phyloP scores from a whole-genome alignment of 2,329 filamentous ascomycete species.

The Botryosphaeria agaves region DNA sequence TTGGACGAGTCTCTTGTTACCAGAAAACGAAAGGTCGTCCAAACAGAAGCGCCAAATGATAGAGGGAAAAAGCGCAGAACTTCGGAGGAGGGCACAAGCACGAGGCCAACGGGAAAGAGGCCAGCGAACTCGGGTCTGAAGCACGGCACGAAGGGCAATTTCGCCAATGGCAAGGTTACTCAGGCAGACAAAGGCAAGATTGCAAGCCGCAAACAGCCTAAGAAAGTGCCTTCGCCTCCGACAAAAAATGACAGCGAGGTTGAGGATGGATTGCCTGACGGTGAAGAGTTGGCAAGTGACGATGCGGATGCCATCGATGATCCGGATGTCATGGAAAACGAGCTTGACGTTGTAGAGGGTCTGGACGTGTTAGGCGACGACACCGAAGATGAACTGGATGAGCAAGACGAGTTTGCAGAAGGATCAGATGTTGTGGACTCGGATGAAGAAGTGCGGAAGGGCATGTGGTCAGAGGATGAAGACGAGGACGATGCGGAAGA shows the following conservation, averaged over 20 bases:
- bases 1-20: slow-evolving; percentile 61
- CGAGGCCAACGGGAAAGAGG: slow-evolving; percentile 11
- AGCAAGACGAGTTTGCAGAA: slow-evolving; percentile 22
- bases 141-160: slow-evolving; percentile 10
- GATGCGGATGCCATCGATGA: slow-evolving; percentile 11
- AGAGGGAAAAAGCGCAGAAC: slow-evolving; percentile 50
- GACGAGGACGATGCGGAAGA: slow-evolving; percentile 79
- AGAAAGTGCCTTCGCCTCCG: slow-evolving; percentile 7
- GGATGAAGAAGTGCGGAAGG: slow-evolving; percentile 40
- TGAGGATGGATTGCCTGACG: slow-evolving; percentile 12
- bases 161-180: slow-evolving; percentile 10
- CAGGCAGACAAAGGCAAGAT: slow-evolving; percentile 11
- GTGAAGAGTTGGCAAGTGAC: slow-evolving; percentile 10
- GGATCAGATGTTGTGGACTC: slow-evolving; percentile 40
- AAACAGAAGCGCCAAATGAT: slow-evolving; percentile 42
- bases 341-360: slow-evolving; percentile 24
- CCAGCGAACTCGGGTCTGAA: slow-evolving; percentile 13
- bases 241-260: slow-evolving; percentile 20
- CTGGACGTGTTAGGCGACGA: slow-evolving; percentile 21
- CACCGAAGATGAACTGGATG: slow-evolving; percentile 17
- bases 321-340: slow-evolving; percentile 25
- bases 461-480: slow-evolving; percentile 92
- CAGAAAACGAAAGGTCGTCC: slow-evolving; percentile 71
- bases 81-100: slow-evolving; percentile 23
- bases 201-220: slow-evolving; percentile 18